Conservation (phyloP, 805 yeast species). For the Hanseniaspora hatyaiensis region DNA sequence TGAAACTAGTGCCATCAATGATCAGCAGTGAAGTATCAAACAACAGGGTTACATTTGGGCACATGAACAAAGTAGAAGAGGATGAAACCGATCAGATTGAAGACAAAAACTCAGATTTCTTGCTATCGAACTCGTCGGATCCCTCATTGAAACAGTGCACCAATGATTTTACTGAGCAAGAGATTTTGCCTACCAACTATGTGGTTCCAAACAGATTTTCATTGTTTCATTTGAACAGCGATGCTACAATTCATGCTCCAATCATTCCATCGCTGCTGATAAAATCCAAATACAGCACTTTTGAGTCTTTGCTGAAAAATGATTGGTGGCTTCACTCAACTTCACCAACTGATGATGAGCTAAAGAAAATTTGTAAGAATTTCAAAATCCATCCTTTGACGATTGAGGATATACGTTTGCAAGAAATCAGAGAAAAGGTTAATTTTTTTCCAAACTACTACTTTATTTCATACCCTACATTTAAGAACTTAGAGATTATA, state of each 20-base stretch:
- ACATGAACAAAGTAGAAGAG: conserved; percentile 31
- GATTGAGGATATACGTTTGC: conserved; percentile 91
- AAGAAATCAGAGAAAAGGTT: conserved; percentile 94
- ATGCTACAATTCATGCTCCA: conserved; percentile 80
- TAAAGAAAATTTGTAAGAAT: conserved; percentile 83
- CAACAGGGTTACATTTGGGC: conserved; percentile 31
- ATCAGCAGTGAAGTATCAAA: conserved; percentile 5
- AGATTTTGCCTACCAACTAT: conserved; percentile 16
- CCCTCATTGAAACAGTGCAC: conserved; percentile 5
- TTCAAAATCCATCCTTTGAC: conserved; percentile 97
- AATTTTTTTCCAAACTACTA: conserved; percentile 83
- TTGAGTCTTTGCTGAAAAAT: conserved; percentile 56
- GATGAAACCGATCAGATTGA: conserved; percentile 14
- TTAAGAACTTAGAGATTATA: conserved; percentile 74
- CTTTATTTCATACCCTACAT: conserved; percentile 93
- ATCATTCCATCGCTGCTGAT: conserved; percentile 66
- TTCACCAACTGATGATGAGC: conserved; percentile 89
- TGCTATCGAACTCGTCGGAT: neutral
- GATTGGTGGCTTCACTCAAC: conserved; percentile 95
- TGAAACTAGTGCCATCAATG: neutral
- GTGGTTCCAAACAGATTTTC: conserved; percentile 65
- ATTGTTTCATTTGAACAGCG: conserved; percentile 68
- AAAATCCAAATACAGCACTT: conserved; percentile 42
- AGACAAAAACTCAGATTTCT: conserved; percentile 10
- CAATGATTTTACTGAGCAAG: conserved; percentile 1